Evolutionary conservation across 2,329 filamentous ascomycete genomes (phyloP), one percentile per base, ranked within the genome.

Genomic region (Dryadomyces sulphureus): DNA sequence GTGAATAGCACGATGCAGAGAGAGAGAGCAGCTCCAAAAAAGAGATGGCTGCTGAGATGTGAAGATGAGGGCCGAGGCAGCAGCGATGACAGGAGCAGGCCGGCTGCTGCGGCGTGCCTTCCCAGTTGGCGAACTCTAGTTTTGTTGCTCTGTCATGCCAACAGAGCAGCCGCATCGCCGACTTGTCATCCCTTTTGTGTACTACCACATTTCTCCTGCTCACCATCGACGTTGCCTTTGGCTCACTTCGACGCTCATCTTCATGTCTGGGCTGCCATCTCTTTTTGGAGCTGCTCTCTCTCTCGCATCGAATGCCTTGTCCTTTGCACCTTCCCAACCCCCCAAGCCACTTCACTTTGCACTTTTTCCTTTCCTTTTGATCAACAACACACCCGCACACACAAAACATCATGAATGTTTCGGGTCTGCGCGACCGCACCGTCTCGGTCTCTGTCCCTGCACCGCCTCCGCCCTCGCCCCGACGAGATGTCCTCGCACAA

Each of bases 381-480:
- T n/a, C n/a, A n/a, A 14, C 24, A 20, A 2, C 17, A 24, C 19
- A 6, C 20, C 36, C n/a, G n/a, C n/a, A n/a, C n/a, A n/a, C n/a
- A n/a, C n/a, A n/a, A n/a, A n/a, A n/a, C 14, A 41, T 14, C 11
- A 44, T 47, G 46, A 24, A 20, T n/a, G 4, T 32, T 21, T 20
- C 21, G 21, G 24, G 12, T n/a, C n/a, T 22, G 9, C 41, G 41
- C 9, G 38, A 43, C 25, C 39, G 43, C 7, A 44, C 43, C 7
- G 35, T 40, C 8, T 50, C 50, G 7, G 19, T 50, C 16, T 40
- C 34, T 8, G 36, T 52, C 22, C 50, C 50, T 2, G 44, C 48
- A 8, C 48, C 50, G 14, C 50, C 50, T 4, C 50, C 50, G 2
- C 46, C 50, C 1, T 45, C 48, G 2, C 50, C 50, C 3, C 32